These are phyloP conservation scores for Calycina herbarum DNA, from an alignment of 2,329 filamentous ascomycete species.

Conservation along the genomic window DNA sequence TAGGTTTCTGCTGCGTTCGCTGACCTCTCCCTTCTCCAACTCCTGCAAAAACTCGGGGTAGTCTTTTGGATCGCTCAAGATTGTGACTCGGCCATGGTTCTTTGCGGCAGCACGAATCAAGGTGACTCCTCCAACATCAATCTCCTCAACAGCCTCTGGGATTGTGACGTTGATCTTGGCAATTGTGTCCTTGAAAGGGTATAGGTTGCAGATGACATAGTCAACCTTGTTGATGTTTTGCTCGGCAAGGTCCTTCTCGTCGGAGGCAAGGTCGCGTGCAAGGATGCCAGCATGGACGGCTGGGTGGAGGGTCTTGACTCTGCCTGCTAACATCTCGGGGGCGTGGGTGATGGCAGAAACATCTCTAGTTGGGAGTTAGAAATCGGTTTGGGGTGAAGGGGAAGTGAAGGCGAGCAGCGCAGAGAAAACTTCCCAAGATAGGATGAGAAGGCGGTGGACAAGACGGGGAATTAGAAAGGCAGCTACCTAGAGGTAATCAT, in stretches of 20 bases:
- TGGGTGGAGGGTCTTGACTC: conserved; percentile 95
- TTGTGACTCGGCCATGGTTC: conserved; percentile 94
- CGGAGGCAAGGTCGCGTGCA: conserved; percentile 88
- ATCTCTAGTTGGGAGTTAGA: conserved; percentile 59
- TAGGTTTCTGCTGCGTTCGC: conserved; percentile 78
- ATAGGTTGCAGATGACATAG: conserved; percentile 97
- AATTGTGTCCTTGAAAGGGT: conserved; percentile 98
- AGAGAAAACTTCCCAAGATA: neutral
- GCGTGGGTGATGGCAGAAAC: conserved; percentile 96
- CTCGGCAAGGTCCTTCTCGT: conserved; percentile 94
- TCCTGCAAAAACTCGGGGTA: conserved; percentile 93
- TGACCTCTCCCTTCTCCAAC: conserved; percentile 82
- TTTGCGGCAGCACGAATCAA: conserved; percentile 95
- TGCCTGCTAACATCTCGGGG: conserved; percentile 91
- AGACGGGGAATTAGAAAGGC: neutral
- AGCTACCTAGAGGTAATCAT: neutral
- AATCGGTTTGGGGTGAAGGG: neutral
- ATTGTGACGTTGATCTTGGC: conserved; percentile 97
- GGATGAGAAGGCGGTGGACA: neutral
- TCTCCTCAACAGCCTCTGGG: conserved; percentile 95
- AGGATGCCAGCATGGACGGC: conserved; percentile 81
- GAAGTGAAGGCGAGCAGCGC: neutral
- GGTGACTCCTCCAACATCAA: conserved; percentile 97
- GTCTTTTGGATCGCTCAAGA: conserved; percentile 90
- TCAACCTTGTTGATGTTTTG: conserved; percentile 95